These are phyloP conservation scores for Leccinum rimulosum DNA, from an alignment of 768 basidiomycete genomes.

Conservation along the genomic window DNA sequence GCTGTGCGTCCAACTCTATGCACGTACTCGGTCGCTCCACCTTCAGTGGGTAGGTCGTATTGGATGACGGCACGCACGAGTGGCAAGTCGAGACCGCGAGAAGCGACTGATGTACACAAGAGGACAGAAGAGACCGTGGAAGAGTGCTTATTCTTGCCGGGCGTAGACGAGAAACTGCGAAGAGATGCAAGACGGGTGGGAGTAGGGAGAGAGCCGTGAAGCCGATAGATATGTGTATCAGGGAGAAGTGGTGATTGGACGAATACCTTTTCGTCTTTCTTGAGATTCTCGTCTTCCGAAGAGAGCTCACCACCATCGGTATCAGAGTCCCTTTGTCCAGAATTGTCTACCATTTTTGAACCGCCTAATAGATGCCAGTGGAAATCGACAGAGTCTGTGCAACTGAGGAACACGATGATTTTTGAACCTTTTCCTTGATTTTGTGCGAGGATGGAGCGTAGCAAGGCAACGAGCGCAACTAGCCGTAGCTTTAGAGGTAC, in stretches of 20 bases:
- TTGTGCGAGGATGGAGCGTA: conserved; percentile 76
- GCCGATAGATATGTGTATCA: conserved; percentile 74
- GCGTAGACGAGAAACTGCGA: conserved; percentile 66
- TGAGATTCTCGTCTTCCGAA: conserved; percentile 23
- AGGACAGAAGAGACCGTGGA: conserved; percentile 62
- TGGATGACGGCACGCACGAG: conserved; percentile 93
- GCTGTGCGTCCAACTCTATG: conserved; percentile 97
- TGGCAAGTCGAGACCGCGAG: conserved; percentile 95
- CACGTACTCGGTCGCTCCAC: conserved; percentile 93
- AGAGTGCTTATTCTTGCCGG: conserved; percentile 30
- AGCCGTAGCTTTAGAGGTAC: conserved; percentile 93
- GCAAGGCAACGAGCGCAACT: conserved; percentile 82
- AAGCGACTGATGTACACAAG: conserved; percentile 95
- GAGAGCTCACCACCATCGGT: conserved; percentile 23
- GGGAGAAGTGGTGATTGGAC: conserved; percentile 77
- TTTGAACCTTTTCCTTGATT: conserved; percentile 56
- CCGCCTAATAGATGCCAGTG: conserved; percentile 85
- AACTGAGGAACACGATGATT: conserved; percentile 94
- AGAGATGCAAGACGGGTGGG: conserved; percentile 77
- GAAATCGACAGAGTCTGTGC: conserved; percentile 97
- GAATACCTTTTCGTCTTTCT: conserved; percentile 45
- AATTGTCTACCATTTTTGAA: conserved; percentile 56
- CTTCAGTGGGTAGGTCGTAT: conserved; percentile 97
- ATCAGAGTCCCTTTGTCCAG: conserved; percentile 24
- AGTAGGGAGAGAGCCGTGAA: conserved; percentile 91